phyloP scores from a whole-genome alignment of 2,329 filamentous ascomycete genomes.

The Endoconidiophora polonica region DNA sequence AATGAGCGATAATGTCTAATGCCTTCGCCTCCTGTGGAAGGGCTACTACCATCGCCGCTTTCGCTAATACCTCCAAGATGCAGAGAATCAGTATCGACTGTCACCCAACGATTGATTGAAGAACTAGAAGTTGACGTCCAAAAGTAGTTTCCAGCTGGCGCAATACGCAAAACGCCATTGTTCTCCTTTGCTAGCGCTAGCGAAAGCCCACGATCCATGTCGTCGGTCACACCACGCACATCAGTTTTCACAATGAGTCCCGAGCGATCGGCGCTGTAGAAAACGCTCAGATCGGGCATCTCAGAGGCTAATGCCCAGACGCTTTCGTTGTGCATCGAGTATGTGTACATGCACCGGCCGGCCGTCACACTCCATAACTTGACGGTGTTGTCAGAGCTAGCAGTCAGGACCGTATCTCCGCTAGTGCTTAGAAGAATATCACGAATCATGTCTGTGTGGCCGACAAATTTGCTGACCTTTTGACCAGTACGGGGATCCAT shows the following conservation, averaged over 20 bases:
- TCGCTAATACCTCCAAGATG: conserved; percentile 21
- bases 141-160: conserved; percentile 56
- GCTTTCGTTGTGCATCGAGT: conserved; percentile 98
- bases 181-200: conserved; percentile 87
- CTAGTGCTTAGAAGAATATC: conserved; percentile 79
- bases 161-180: conserved; percentile 55
- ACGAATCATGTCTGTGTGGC: conserved; percentile 86
- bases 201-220: conserved; percentile 73
- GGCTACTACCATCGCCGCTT: not conserved
- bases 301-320: conserved; percentile 93
- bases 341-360: conserved; percentile 89
- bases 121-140: conserved; percentile 86
- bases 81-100: conserved; percentile 66
- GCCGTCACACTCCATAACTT: conserved; percentile 96
- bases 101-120: conserved; percentile 80
- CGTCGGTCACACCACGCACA: conserved; percentile 48
- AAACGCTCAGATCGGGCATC: conserved; percentile 67
- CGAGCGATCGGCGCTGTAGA: conserved; percentile 88
- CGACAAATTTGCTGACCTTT: conserved; percentile 87
- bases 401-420: conserved; percentile 82
- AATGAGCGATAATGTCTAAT: conserved; percentile 4
- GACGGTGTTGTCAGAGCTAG: conserved; percentile 89
- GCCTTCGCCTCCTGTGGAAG: not conserved
- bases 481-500: conserved; percentile 86
- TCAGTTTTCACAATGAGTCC: conserved; percentile 95